Base-by-base conservation (phyloP, 2,329 filamentous ascomycete species). In the Exophiala alcalophila region DNA sequence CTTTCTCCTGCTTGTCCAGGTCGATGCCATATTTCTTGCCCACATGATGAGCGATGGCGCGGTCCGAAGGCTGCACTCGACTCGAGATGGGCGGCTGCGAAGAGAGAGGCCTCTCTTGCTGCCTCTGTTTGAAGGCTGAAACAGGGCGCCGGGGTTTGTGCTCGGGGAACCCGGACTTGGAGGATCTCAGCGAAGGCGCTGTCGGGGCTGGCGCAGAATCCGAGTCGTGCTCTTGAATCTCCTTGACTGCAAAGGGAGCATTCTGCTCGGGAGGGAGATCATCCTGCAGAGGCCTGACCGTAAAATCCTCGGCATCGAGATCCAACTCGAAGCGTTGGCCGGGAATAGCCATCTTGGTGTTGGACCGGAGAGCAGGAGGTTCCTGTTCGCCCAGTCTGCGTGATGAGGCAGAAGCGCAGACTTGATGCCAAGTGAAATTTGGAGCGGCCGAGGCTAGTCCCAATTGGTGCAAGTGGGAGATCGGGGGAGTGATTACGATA, bases 61-160 rank as follows among this genome's bases (percentile, higher is more conserved):
- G 44, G 19, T 55, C 53, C 3, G 49, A 52, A 27, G 44, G 39
- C 26, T 55, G 47, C 18, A 52, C 44, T 26, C 53, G 14, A 46
- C 52, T 19, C 50, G 19, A 47, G 19, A 29, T 40, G 15, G 43
- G 39, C 14, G 42, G 54, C 36, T 44, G 41, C 31, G 46, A 32
- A 1, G 47, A 19, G 8, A 12, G 5, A 14, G 23, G 50, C 25
- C 42, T 41, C 19, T 48, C 31, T 32, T 63, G 61, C 48, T 77
- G 73, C 59, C 81, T 78, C 58, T 86, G 81, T 62, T 88, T 94
- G 70, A 95, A 95, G 2, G 84, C 77, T 2, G 89, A 95, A 5
- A 78, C 66, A 44, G 77, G 76, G 42, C 72, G 74, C 53, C 90
- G 81, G 62, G 86, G 88, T 64, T 85, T 92, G 63, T 89, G 90